Conservation (phyloP, 108 stramenopile species). For the Cyclotella cryptica region DNA sequence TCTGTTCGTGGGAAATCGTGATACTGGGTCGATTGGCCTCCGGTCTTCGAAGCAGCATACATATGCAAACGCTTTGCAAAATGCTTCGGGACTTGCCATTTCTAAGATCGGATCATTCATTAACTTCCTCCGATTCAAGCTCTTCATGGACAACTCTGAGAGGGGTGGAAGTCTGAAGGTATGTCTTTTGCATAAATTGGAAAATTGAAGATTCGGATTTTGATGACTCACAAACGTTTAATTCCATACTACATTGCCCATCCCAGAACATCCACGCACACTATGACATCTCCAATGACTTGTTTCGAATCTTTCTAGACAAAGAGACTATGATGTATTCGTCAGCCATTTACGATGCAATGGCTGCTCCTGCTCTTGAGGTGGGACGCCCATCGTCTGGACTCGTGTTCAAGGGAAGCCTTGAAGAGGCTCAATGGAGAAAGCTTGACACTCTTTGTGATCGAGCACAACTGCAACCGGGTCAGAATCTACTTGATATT, state of each 20-base stretch:
- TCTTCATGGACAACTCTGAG: constrained; percentile 96
- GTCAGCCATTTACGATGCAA: constrained; percentile 89
- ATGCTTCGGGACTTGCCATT: constrained; percentile 80
- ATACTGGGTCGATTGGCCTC: constrained; percentile 54
- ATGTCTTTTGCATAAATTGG: not conserved
- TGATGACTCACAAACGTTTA: not conserved
- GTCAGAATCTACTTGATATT: constrained; percentile 90
- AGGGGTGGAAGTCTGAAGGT: constrained; percentile 69
- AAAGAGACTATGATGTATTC: constrained; percentile 92
- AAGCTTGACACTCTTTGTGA: constrained; percentile 93
- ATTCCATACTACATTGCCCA: not conserved
- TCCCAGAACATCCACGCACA: constrained; percentile 95
- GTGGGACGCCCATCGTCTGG: constrained; percentile 50
- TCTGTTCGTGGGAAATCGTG: constrained; percentile 90
- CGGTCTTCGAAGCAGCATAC: constrained; percentile 61
- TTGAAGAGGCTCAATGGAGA: constrained; percentile 95
- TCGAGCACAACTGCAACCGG: constrained; percentile 77
- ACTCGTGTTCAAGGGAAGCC: constrained; percentile 64
- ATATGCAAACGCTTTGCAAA: constrained; percentile 68
- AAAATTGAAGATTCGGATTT: not conserved
- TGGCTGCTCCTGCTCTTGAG: constrained; percentile 45
- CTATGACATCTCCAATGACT: constrained; percentile 94
- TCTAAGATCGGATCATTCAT: constrained; percentile 84
- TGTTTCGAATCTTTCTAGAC: constrained; percentile 93
- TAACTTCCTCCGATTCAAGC: constrained; percentile 87